Conservation (phyloP, 148 eudicot species). For the Cornus controversa region DNA sequence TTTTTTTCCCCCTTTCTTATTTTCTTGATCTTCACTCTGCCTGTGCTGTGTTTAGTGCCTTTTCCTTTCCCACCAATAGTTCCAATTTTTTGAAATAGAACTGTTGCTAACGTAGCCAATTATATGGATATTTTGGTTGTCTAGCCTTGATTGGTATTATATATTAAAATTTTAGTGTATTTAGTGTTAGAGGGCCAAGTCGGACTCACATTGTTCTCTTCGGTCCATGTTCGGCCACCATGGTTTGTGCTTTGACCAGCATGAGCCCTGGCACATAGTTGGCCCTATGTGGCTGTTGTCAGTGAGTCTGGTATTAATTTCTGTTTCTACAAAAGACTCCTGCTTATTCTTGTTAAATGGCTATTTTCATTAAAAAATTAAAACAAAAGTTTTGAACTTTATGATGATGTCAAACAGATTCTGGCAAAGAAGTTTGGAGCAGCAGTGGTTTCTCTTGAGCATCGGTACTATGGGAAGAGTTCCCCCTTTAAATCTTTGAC, state of each 20-base stretch:
- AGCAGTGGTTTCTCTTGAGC: constrained; percentile 92
- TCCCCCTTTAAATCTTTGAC: constrained; percentile 71
- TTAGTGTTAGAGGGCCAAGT: not conserved
- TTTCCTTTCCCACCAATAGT: not conserved
- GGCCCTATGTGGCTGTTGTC: not conserved
- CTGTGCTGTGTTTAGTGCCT: not conserved
- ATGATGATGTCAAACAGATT: constrained; percentile 43
- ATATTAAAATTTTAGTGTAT: not conserved
- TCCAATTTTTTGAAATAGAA: not conserved
- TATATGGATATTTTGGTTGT: constrained; percentile 7
- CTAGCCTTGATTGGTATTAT: not conserved
- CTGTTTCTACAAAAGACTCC: not conserved
- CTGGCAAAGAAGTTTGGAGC: constrained; percentile 99
- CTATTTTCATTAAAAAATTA: not conserved
- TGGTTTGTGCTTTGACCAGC: constrained; percentile 5
- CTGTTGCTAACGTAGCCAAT: constrained; percentile 1
- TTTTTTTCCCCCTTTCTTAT: not conserved
- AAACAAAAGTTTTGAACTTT: constrained; percentile 8
- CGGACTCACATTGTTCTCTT: not conserved
- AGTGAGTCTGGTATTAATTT: not conserved
- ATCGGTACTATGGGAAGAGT: constrained; percentile 96
- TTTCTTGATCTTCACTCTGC: not conserved
- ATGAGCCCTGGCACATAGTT: not conserved
- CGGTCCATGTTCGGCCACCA: not conserved
- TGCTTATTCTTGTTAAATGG: not conserved